Base-by-base conservation (phyloP, 2,329 filamentous ascomycete genomes). In the Ceratocystis eucalypticola region DNA sequence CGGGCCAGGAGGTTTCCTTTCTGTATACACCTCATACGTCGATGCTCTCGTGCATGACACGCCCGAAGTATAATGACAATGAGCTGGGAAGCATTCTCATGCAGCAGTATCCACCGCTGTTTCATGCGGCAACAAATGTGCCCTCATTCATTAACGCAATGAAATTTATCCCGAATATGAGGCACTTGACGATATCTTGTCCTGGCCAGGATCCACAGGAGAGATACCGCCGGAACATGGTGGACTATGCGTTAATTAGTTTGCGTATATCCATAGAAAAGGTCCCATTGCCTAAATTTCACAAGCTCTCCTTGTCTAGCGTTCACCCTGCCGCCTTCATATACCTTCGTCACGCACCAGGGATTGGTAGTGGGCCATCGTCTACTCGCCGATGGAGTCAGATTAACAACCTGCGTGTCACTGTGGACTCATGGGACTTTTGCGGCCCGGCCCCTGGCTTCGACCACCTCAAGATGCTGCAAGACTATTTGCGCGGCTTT, bases 231-330 rank as follows among this genome's bases (percentile, higher is more conserved):
- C 83, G 89, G 61, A 86, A 85, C 74, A 85, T 87, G 62, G 89
- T 96, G 68, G 91, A 96, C 79, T 96, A 94, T 73, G 90, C 90
- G 3, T 84, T 96, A 69, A 91, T 95, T 73, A 94, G 89, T 70
- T 77, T 96, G 66, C 87, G 91, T 69, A 91, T 96, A 69, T 88
- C 91, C 12, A 77, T 95, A 37, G 91, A 96, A 77, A 83, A 87
- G 65, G 84, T 86, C 8, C 83, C 85, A 1, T 77, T 94, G 62
- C 78, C 78, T 63, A 81, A 80, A 67, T 81, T 96, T 15, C 78
- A 80, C 69, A 87, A 86, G 68, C 80, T 96, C 2, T 88, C 88
- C 0, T 80, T 96, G 1, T 82, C 84, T 12, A 84, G 84, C 1
- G 82, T 96, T 8, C 90, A 96, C 71, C 85, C 89, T 0, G 82